Conservation (phyloP, 2,329 filamentous ascomycete species). For the Phyllosticta citribraziliensis region DNA sequence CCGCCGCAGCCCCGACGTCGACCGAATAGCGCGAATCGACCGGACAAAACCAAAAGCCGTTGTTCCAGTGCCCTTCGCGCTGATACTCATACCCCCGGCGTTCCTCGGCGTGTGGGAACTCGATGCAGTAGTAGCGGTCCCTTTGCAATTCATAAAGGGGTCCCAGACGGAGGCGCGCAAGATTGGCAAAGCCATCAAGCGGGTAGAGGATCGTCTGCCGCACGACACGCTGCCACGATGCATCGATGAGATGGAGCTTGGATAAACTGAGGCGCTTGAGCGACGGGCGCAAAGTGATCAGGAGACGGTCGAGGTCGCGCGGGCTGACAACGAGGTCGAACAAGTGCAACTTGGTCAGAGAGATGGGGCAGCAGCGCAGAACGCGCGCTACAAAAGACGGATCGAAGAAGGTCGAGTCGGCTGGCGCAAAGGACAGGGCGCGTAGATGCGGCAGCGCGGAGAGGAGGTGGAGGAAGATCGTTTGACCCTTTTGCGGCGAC, state of each 20-base stretch:
- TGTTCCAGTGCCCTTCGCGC: not conserved
- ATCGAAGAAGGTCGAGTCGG: not conserved
- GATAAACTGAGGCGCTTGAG: not conserved
- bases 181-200: not conserved
- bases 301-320: not conserved
- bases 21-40: not conserved
- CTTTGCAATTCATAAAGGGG: not conserved
- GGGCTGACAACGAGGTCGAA: not conserved
- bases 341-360: not conserved
- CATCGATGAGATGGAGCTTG: not conserved
- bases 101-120: not conserved
- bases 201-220: not conserved
- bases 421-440: not conserved
- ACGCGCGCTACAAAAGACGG: not conserved
- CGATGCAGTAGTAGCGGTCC: not conserved
- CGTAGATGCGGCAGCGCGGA: not conserved
- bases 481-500: not conserved
- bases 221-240: not conserved
- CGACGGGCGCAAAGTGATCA: not conserved
- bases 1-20: not conserved
- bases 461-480: not conserved
- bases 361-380: not conserved
- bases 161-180: not conserved
- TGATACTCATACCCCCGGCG: not conserved
- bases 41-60: not conserved